Evolutionary conservation across 2,329 filamentous ascomycete genomes (phyloP), one percentile per base, ranked within the genome.

Genomic region (Trichoderma afroharzianum): DNA sequence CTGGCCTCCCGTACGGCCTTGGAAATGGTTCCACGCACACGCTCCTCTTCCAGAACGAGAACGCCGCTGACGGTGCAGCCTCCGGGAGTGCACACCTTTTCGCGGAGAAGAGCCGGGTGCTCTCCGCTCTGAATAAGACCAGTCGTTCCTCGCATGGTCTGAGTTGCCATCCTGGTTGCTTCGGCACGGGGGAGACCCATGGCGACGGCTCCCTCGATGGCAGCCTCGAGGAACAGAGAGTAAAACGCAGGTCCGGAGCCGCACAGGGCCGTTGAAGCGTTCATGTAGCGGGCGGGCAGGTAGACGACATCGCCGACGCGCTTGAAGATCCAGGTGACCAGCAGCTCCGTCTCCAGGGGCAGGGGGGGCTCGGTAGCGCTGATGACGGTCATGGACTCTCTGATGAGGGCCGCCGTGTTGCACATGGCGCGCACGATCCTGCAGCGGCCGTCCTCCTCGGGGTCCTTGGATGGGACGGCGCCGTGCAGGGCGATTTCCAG

Each of bases 361-460:
- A 93, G 83, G 3, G 90, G 86, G 9, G 90, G 88, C 9, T 83
- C 84, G 7, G 86, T 85, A 59, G 86, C 89, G 62, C 89, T 90
- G 75, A 97, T 91, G 68, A 96, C 90, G 4, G 91, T 95, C 92
- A 96, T 96, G 75, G 88, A 91, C 81, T 97, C 91, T 61, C 93
- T 84, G 71, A 97, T 91, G 63, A 93, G 86, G 30, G 91, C 90
- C 12, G 93, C 93, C 0, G 92, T 95, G 83, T 97, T 97, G 76
- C 93, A 93, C 88, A 97, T 94, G 69, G 92, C 93, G 36, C 93
- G 87, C 5, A 97, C 90, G 58, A 96, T 86, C 55, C 88, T 85
- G 80, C 88, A 92, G 50, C 84, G 82, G 32, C 85, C 84, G 70
- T 84, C 83, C 70, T 82, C 79, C 6, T 82, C 81, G 18, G 83